phyloP scores from a whole-genome alignment of 257 asterid species.

The Coffea canephora region DNA sequence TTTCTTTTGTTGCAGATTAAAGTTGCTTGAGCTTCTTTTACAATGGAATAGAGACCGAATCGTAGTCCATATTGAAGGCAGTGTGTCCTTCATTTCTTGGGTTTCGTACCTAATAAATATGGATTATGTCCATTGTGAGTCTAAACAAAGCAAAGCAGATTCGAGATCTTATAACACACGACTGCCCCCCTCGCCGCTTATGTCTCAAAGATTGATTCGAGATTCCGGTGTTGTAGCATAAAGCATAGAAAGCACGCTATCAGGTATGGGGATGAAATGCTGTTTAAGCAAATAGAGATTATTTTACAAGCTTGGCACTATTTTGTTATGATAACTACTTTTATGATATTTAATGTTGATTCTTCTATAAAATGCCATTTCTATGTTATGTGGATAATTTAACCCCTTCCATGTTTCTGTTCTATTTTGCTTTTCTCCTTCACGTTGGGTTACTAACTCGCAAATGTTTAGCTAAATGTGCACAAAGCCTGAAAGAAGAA shows the following conservation, averaged over 20 bases:
- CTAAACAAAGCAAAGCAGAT: not conserved
- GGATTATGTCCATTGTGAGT: not conserved
- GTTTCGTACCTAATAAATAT: not conserved
- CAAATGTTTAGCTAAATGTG: too few species aligned
- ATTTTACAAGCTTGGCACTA: not conserved
- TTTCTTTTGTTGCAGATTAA: not conserved
- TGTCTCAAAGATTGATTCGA: not conserved
- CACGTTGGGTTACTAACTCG: too few species aligned
- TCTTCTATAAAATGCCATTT: not conserved
- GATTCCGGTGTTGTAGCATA: not conserved
- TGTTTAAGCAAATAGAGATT: constrained; percentile 1
- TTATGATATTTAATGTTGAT: not conserved
- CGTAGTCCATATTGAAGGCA: not conserved
- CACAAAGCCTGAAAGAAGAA: too few species aligned
- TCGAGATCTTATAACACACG: not conserved
- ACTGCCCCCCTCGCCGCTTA: not conserved
- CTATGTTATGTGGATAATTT: too few species aligned
- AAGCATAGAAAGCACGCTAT: not conserved
- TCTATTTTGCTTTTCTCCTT: too few species aligned
- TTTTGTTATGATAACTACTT: not conserved
- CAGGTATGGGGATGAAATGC: not conserved
- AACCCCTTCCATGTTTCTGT: too few species aligned
- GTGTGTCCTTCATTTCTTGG: not conserved
- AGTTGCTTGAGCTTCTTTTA: not conserved
- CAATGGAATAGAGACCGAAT: not conserved